phyloP scores from a whole-genome alignment of 768 basidiomycete genomes.

The Kwoniella sp. region DNA sequence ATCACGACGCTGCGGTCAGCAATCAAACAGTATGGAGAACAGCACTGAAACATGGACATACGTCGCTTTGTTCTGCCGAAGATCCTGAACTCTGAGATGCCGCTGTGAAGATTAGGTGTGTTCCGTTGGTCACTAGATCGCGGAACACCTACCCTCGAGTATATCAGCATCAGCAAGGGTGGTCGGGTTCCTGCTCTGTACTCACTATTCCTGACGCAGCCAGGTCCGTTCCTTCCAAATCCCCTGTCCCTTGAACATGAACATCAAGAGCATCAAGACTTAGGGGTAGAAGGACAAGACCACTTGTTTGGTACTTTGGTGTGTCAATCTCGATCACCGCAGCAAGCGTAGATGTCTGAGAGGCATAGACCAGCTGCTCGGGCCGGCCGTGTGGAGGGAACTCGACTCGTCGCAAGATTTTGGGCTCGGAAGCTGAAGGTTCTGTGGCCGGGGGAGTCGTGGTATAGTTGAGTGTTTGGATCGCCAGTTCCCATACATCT shows the following conservation, averaged over 20 bases:
- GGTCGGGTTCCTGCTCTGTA: not conserved
- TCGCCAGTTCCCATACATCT: constrained; percentile 7
- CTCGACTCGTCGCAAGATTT: not conserved
- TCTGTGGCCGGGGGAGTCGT: constrained; percentile 14
- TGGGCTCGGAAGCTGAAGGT: constrained; percentile 5
- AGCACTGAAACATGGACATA: not conserved
- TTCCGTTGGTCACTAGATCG: not conserved
- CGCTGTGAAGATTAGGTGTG: not conserved
- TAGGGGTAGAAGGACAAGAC: not conserved
- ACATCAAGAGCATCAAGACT: too few relatives aligned
- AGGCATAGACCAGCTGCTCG: not conserved
- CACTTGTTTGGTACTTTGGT: not conserved
- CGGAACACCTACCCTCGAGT: not conserved
- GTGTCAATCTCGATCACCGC: not conserved
- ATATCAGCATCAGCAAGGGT: not conserved
- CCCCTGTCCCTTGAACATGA: not conserved
- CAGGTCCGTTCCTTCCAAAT: not conserved
- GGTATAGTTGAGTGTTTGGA: constrained; percentile 18
- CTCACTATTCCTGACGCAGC: not conserved
- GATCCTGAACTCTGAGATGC: not conserved
- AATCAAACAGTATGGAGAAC: not conserved
- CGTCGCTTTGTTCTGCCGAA: not conserved
- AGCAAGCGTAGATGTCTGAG: constrained; percentile 4
- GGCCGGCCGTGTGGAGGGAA: not conserved
- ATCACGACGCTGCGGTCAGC: constrained; percentile 5